Conservation (phyloP, 306 rosid species). For the Sicyos edulis region DNA sequence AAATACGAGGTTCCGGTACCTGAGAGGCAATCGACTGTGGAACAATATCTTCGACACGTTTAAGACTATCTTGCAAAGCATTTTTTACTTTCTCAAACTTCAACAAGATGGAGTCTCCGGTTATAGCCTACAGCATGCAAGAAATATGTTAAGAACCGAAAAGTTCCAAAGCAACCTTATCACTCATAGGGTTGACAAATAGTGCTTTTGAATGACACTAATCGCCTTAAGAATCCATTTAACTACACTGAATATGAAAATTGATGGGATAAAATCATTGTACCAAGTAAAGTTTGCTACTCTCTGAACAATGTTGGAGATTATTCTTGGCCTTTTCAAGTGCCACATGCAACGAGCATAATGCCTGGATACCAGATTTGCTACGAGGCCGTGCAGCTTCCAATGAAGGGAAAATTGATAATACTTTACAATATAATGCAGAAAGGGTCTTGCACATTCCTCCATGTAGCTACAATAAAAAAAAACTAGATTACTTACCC, state of each 20-base stretch:
- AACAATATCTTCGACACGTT: slow-evolving; percentile 81
- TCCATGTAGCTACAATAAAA: slow-evolving; percentile 69
- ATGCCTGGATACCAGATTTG: slow-evolving; percentile 88
- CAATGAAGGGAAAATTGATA: slow-evolving; percentile 77
- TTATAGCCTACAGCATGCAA: slow-evolving; percentile 64
- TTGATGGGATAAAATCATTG: neutral
- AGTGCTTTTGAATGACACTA: neutral
- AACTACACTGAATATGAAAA: neutral
- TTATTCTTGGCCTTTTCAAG: slow-evolving; percentile 81
- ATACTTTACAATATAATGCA: slow-evolving; percentile 58
- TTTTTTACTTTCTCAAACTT: slow-evolving; percentile 78
- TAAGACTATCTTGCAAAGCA: slow-evolving; percentile 68
- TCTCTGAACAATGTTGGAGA: slow-evolving; percentile 87
- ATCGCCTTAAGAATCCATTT: neutral
- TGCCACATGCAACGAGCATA: slow-evolving; percentile 88
- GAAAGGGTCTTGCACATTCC: slow-evolving; percentile 90
- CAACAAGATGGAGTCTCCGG: slow-evolving; percentile 81
- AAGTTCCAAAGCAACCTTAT: neutral
- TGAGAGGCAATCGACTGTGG: slow-evolving; percentile 79
- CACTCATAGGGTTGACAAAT: neutral
- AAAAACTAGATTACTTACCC: slow-evolving; percentile 17
- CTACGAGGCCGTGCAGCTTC: slow-evolving; percentile 98
- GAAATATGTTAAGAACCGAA: slow-evolving; percentile 10
- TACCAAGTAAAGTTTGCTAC: slow-evolving; percentile 96
- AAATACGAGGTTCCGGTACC: slow-evolving; percentile 37